phyloP scores from a whole-genome alignment of 164 flowering plant genomes.

The Vitis vinifera region DNA sequence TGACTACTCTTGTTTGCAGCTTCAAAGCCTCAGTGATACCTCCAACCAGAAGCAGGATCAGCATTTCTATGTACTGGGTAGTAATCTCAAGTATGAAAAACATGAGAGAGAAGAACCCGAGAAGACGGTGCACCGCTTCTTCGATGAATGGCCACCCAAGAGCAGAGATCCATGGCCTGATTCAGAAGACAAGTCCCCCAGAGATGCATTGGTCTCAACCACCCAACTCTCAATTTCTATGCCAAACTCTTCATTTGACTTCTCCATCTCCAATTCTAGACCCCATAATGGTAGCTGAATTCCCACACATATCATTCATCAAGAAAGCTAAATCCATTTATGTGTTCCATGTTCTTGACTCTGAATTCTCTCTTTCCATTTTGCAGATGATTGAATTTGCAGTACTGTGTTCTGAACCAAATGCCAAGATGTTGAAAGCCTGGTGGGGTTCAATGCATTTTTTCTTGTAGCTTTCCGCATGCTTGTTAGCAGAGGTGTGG shows the following conservation, averaged over 20 bases:
- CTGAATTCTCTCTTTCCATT: constrained; percentile 1
- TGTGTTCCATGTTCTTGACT: neutral
- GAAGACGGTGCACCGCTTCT: constrained; percentile 64
- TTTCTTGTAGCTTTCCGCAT: neutral
- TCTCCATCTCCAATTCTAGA: constrained; percentile 38
- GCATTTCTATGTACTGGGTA: constrained; percentile 28
- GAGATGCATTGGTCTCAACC: constrained; percentile 27
- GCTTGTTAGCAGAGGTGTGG: neutral
- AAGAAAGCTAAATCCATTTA: neutral
- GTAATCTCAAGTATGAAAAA: constrained; percentile 21
- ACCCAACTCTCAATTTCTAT: constrained; percentile 79
- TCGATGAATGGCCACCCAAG: constrained; percentile 71
- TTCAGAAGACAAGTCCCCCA: constrained; percentile 41
- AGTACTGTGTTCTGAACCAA: constrained; percentile 8
- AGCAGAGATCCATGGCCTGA: constrained; percentile 47
- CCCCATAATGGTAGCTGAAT: constrained; percentile 22
- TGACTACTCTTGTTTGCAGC: constrained; percentile 38
- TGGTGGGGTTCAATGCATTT: constrained; percentile 5
- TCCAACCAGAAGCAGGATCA: constrained; percentile 17
- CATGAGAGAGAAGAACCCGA: constrained; percentile 38
- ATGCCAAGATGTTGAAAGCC: constrained; percentile 7
- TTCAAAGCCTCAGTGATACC: constrained; percentile 19
- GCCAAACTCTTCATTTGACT: constrained; percentile 47
- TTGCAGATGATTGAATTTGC: constrained; percentile 26
- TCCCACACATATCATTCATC: neutral